Conservation (phyloP, 2,329 filamentous ascomycete genomes). For the Venturia effusa region DNA sequence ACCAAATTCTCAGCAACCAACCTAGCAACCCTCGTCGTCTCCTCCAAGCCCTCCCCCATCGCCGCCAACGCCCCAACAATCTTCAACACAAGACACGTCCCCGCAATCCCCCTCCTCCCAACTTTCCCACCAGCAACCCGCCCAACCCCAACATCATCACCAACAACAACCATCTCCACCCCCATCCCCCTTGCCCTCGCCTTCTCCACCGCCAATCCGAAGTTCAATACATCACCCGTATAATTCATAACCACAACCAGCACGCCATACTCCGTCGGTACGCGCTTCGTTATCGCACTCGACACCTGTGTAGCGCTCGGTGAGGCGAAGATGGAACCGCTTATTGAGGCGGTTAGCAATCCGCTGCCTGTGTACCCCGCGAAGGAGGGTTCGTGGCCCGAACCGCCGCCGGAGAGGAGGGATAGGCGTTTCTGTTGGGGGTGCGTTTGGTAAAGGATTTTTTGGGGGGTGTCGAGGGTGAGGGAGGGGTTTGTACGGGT, state of each 20-base stretch:
- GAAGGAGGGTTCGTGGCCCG: constrained; percentile 20
- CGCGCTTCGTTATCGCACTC: constrained; percentile 59
- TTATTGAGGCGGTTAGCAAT: constrained; percentile 18
- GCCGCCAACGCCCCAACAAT: constrained; percentile 76
- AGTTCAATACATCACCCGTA: constrained; percentile 68
- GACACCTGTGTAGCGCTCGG: constrained; percentile 30
- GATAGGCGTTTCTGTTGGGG: constrained; percentile 33
- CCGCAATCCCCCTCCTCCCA: constrained; percentile 79
- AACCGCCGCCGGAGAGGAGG: constrained; percentile 19
- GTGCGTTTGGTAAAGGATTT: constrained; percentile 69
- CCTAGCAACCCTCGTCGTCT: constrained; percentile 63
- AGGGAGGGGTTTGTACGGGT: constrained; percentile 78
- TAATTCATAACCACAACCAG: constrained; percentile 95
- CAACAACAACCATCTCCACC: constrained; percentile 84
- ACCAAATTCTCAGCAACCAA: constrained; percentile 66
- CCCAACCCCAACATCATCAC: constrained; percentile 85
- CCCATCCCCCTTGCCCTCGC: constrained; percentile 66
- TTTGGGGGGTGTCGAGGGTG: constrained; percentile 67
- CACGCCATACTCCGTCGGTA: constrained; percentile 62
- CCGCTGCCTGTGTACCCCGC: constrained; percentile 17
- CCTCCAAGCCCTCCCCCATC: constrained; percentile 48
- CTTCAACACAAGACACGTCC: constrained; percentile 86
- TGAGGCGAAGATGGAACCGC: constrained; percentile 20
- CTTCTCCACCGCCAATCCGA: constrained; percentile 89
- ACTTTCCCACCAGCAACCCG: constrained; percentile 78